These are phyloP conservation scores for Spergularia bocconei DNA, from an alignment of 148 eudicot species.

Conservation along the genomic window DNA sequence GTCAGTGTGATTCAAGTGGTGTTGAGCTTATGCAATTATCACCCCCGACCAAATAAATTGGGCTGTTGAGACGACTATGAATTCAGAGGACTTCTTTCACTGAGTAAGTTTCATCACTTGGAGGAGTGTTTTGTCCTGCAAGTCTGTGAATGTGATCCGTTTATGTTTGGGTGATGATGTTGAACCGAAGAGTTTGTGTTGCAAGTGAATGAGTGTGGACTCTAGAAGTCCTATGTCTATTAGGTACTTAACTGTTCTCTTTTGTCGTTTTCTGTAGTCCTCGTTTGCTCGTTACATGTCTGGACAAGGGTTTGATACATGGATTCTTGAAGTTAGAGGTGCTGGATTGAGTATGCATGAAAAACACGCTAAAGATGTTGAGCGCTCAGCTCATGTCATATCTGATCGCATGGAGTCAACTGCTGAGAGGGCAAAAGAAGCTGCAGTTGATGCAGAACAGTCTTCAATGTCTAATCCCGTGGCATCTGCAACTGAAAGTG, in stretches of 20 bases:
- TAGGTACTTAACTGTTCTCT: neutral
- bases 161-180: neutral
- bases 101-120: too few species aligned
- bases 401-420: conserved; percentile 64
- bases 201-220: neutral
- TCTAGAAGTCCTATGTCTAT: neutral
- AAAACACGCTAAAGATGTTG: conserved; percentile 53
- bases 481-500: conserved; percentile 35
- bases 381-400: conserved; percentile 58
- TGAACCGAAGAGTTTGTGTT: neutral
- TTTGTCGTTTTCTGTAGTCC: conserved; percentile 48
- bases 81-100: too few species aligned
- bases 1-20: too few species aligned
- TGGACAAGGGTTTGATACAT: conserved; percentile 97
- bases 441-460: conserved; percentile 23
- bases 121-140: too few species aligned
- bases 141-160: neutral
- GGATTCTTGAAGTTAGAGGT: conserved; percentile 97
- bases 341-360: conserved; percentile 79
- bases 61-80: too few species aligned
- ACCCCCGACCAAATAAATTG: too few species aligned
- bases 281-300: conserved; percentile 99
- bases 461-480: neutral
- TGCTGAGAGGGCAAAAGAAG: conserved; percentile 55
- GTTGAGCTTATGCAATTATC: too few species aligned